These are phyloP conservation scores for Apiospora saccharicola DNA, from an alignment of 2,329 filamentous ascomycete genomes.

Conservation along the genomic window DNA sequence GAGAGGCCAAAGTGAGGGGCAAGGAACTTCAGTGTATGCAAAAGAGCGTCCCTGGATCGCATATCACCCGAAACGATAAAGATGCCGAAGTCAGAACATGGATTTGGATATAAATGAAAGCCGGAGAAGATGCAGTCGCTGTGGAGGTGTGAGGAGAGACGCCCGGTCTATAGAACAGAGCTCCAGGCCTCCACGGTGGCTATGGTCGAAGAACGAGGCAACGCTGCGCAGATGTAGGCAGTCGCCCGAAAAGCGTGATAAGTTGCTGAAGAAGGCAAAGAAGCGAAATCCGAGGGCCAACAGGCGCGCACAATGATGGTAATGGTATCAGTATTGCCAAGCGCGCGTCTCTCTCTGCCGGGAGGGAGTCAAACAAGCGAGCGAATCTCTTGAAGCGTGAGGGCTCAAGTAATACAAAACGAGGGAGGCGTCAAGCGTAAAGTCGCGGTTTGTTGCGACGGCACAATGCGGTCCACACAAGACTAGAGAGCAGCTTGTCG, in stretches of 20 bases:
- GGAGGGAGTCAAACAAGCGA: conserved; percentile 20
- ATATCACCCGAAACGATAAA: conserved; percentile 14
- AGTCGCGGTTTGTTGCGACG: conserved; percentile 24
- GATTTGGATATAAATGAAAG: conserved; percentile 4
- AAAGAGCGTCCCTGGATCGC: conserved; percentile 16
- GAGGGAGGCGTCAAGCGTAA: conserved; percentile 16
- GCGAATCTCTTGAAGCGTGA: conserved; percentile 12
- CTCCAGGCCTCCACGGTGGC: conserved; percentile 15
- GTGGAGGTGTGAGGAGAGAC: conserved; percentile 4
- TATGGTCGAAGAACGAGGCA: conserved; percentile 19
- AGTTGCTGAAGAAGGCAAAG: neutral
- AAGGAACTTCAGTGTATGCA: conserved; percentile 7
- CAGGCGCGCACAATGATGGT: conserved; percentile 14
- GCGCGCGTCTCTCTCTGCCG: conserved; percentile 23
- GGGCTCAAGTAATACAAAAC: conserved; percentile 20
- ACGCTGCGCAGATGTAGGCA: conserved; percentile 21
- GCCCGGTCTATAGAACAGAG: conserved; percentile 15
- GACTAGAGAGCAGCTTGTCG: conserved; percentile 2
- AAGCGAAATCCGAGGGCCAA: neutral
- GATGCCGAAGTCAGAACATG: conserved; percentile 8
- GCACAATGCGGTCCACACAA: conserved; percentile 18
- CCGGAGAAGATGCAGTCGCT: conserved; percentile 4
- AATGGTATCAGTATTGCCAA: neutral
- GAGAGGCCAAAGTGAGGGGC: conserved; percentile 14
- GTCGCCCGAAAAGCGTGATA: conserved; percentile 12